These are phyloP conservation scores for Fusarium armeniacum DNA, from an alignment of 2,329 filamentous ascomycete species.

Conservation along the genomic window DNA sequence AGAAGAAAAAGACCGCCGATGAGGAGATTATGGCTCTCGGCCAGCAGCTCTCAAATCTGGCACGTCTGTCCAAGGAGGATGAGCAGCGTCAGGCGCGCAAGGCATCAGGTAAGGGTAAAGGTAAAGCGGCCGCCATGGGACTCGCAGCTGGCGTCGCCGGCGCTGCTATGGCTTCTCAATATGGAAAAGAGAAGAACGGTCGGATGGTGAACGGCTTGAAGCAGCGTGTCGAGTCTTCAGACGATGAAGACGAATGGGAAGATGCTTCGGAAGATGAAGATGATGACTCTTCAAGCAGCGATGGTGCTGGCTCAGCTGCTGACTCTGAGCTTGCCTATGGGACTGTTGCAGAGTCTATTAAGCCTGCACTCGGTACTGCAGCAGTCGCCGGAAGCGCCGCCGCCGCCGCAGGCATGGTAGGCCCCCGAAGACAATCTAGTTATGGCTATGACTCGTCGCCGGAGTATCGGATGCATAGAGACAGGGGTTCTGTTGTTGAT, in stretches of 20 bases:
- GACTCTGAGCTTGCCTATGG: slow-evolving; percentile 59
- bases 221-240: slow-evolving; percentile 53
- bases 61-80: slow-evolving; percentile 65
- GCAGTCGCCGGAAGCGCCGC: slow-evolving; percentile 58
- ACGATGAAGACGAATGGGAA: slow-evolving; percentile 62
- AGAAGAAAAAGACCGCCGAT: slow-evolving; percentile 62
- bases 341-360: slow-evolving; percentile 46
- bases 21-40: slow-evolving; percentile 71
- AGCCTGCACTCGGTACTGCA: slow-evolving; percentile 44
- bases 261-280: slow-evolving; percentile 62
- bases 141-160: slow-evolving; percentile 57
- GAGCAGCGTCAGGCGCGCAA: slow-evolving; percentile 58
- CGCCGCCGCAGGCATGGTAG: slow-evolving; percentile 58
- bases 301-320: slow-evolving; percentile 52
- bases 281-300: slow-evolving; percentile 57
- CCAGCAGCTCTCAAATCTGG: slow-evolving; percentile 67
- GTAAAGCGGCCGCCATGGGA: slow-evolving; percentile 42
- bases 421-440: slow-evolving; percentile 47
- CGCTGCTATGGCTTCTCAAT: slow-evolving; percentile 57
- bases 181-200: slow-evolving; percentile 55
- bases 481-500: slow-evolving; percentile 68
- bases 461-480: slow-evolving; percentile 42
- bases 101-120: slow-evolving; percentile 44
- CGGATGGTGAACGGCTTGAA: slow-evolving; percentile 60
- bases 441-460: slow-evolving; percentile 27